Evolutionary conservation across 805 yeast genomes (phyloP), one percentile per base, ranked within the genome.

Genomic region (Jamesozyma hellenica): DNA sequence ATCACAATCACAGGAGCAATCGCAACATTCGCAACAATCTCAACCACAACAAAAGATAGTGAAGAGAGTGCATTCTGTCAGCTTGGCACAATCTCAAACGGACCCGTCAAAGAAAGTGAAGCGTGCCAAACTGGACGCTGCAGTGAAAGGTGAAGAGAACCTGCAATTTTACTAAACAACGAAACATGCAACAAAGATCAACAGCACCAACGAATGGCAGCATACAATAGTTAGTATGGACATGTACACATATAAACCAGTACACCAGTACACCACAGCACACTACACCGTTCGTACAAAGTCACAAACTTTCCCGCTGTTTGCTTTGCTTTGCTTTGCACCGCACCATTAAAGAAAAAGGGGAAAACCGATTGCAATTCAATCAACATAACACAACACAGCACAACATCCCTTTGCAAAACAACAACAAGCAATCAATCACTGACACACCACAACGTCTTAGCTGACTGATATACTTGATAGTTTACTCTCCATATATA

Each of bases 51-150:
- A 17, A 14, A 48, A 43, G n/a, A 40, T 45, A 4, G 40, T 49
- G 32, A 55, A 55, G 35, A 40, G 54, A 12, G 52, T 51, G 2
- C 56, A 48, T 32, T 55, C 58, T 9, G 52, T 53, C 14, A 49
- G 54, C 28, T 40, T 54, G 16, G 50, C 57, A 12, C 59, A 54
- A 35, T 47, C 55, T 5, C 53, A 48, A 34, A 45, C 16, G 10
- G 56, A 52, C 19, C 58, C 58, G 8, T 37, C 47, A 14, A 52
- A 48, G 35, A 55, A 49, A 35, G 46, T 54, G 14, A 59, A 58
- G 36, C 52, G 64, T 27, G 64, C 64, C 19, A 55, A 48, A 44
- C 42, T 59, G 17, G 60, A 57, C 40, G 52, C 49, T 7, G 36
- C 41, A 4, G 11, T 34, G 3, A 21, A 28, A 16, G 41, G 26